Percentiles rank a stretch among this genome's conserved stretches.
phyloP scores from a whole-genome alignment of 495 filamentous ascomycete genomes.

The Lindgomyces ingoldianus region DNA sequence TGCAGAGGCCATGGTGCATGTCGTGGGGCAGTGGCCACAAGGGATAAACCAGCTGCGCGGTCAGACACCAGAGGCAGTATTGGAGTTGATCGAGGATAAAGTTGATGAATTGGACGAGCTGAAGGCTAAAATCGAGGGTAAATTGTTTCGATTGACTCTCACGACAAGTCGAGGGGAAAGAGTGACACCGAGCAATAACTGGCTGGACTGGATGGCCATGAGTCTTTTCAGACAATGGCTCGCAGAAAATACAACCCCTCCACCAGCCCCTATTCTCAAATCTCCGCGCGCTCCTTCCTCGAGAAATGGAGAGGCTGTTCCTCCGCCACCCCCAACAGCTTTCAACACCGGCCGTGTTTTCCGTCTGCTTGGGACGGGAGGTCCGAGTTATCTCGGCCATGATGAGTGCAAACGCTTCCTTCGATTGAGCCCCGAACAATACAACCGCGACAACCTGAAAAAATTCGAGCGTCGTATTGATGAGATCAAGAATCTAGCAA shows the following conservation, averaged over 20 bases:
- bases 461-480: constrained; percentile 83
- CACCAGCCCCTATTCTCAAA: constrained; percentile 50
- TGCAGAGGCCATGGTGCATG: constrained; percentile 83
- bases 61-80: constrained; percentile 66
- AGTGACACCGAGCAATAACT: constrained; percentile 72
- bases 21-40: constrained; percentile 87
- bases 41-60: constrained; percentile 74
- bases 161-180: constrained; percentile 79
- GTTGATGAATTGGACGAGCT: constrained; percentile 68
- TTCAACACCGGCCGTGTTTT: constrained; percentile 67
- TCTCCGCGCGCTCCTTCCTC: constrained; percentile 25
- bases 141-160: constrained; percentile 76
- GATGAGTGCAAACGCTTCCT: constrained; percentile 89
- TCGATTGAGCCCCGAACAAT: constrained; percentile 68
- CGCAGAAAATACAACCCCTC: constrained; percentile 78
- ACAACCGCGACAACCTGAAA: constrained; percentile 73
- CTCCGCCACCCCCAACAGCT: constrained; percentile 38
- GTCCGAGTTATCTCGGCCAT: constrained; percentile 68
- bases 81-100: constrained; percentile 90
- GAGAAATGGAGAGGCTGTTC: constrained; percentile 24
- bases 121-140: constrained; percentile 69
- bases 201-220: constrained; percentile 84
- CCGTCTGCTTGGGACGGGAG: constrained; percentile 63
- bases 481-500: constrained; percentile 78
- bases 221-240: constrained; percentile 88